Base-by-base conservation (phyloP, 2,329 filamentous ascomycete genomes). In the Fusarium temperatum region DNA sequence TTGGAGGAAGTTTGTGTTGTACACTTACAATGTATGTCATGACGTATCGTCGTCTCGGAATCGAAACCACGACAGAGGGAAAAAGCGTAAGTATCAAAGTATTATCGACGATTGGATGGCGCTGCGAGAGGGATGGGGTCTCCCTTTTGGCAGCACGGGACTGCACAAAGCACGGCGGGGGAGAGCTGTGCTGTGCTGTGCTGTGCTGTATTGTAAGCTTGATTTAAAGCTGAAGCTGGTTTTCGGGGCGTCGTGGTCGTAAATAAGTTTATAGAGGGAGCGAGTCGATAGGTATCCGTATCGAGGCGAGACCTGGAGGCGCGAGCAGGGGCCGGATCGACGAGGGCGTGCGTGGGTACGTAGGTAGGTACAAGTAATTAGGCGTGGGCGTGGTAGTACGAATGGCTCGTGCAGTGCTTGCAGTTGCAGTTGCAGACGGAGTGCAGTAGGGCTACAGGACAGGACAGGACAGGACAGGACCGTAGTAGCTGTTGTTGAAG, bases 11-110 rank as follows among this genome's bases (percentile, higher is more conserved):
- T 68, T 73, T 74, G 60, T 66, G 58, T 55, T 66, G 58, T 60
- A 63, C 57, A 83, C 81, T 83, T 79, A 83, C 81, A 80, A 83
- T 83, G 76, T 82, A 82, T 78, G 81, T 82, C 81, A 83, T 83
- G 79, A 79, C 80, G 81, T 81, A 81, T 81, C 65, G 64, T 60
- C 55, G 64, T 62, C 55, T 73, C 65, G n/a, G 56, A 56, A 56
- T 68, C 68, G 68, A 75, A 75, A 70, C 74, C 63, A 66, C 66
- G 56, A 59, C 70, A 62, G 58, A 56, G 62, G 38, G 62, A 65
- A 26, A 26, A 55, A 56, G 32, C 35, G 53, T 26, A 36, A 63
- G 47, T n/a, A 51, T 36, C 32, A 51, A 51, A 28, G 51, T 55
- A 30, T 55, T 65, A 75, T 78, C 66, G 68, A 75, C 67, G 70